Evolutionary conservation across 1,139 yeast genomes (phyloP), one percentile per base, ranked within the genome.

Genomic region (Saccharomyces hybrid): DNA sequence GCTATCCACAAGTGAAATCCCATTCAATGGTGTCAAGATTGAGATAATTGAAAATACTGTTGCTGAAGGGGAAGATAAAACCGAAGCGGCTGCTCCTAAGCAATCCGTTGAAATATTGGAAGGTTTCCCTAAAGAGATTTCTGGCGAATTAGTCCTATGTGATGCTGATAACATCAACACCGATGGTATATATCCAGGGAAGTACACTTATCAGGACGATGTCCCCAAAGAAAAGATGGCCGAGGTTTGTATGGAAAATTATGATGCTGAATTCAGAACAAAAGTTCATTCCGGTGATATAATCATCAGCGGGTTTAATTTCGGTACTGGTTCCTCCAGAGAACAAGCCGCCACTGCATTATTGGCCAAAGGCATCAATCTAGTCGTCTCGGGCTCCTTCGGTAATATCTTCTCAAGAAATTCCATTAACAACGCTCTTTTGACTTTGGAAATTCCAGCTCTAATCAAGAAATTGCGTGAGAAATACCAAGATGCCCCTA

Each of bases 271-370:
- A 61, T 93, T 93, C 72, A 83, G 86, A 54, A 61, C 73, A 50
- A 90, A 89, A 76, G 88, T 96, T 47, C 78, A 83, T 61, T 80
- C 96, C 5, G 89, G 95, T 54, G 99, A 93, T 71, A 90, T 93
- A 61, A 82, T 93, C 55, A 81, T 93, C 52, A 83, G 93, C 55
- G 99, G 99, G 23, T 95, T 76, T 77, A 95, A 95, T 70, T 93
- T 93, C 69, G 99, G 99, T 63, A 91, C 98, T 20, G 99, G 99
- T 49, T 90, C 98, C 5, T 89, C 97, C n/a, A 84, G 99, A 74
- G 99, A 93, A 72, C 99, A 93, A 75, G 99, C 99, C 1, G 99
- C 99, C 44, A 93, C 99, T 30, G 91, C 96, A 49, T 87, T 95
- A 59, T 78, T 95, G 61, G 98, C 99, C 44, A 82, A 96, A 66